These are phyloP conservation scores for Coprinopsis sp. DNA, from an alignment of 768 basidiomycete genomes.

Conservation along the genomic window DNA sequence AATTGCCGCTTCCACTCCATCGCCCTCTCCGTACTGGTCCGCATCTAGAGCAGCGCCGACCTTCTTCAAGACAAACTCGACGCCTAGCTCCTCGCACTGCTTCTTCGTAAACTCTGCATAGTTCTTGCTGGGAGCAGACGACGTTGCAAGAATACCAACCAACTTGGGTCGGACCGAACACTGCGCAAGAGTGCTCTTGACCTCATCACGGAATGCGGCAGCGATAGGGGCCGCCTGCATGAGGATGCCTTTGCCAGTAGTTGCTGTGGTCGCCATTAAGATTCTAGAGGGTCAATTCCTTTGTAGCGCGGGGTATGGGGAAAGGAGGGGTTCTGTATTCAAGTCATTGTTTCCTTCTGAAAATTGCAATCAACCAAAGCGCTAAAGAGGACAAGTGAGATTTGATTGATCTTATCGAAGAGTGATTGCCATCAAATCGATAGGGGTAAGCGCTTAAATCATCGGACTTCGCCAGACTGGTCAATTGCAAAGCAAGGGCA, in stretches of 20 bases:
- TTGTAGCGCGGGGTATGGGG: no score
- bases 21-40: slow-evolving; percentile 63
- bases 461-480: no score
- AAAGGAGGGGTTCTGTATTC: no score
- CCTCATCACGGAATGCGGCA: slow-evolving; percentile 63
- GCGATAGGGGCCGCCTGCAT: slow-evolving; percentile 79
- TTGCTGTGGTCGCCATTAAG: slow-evolving; percentile 4
- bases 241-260: slow-evolving; percentile 62
- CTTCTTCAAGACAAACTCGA: slow-evolving; percentile 76
- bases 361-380: no score
- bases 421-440: no score
- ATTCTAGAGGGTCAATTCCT: no score
- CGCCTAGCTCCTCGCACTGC: slow-evolving; percentile 85
- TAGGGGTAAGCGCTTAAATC: no score
- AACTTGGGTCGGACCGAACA: slow-evolving; percentile 57
- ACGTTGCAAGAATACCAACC: slow-evolving; percentile 88
- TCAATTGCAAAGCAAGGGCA: no score
- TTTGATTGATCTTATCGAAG: no score
- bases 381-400: no score
- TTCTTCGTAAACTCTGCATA: slow-evolving; percentile 91
- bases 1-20: slow-evolving; percentile 94
- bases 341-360: no score
- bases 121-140: slow-evolving; percentile 69
- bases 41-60: slow-evolving; percentile 59
- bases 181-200: slow-evolving; percentile 42